Conservation (phyloP, 371 early-diverging fungal species). For the Haplosporangium sp. region DNA sequence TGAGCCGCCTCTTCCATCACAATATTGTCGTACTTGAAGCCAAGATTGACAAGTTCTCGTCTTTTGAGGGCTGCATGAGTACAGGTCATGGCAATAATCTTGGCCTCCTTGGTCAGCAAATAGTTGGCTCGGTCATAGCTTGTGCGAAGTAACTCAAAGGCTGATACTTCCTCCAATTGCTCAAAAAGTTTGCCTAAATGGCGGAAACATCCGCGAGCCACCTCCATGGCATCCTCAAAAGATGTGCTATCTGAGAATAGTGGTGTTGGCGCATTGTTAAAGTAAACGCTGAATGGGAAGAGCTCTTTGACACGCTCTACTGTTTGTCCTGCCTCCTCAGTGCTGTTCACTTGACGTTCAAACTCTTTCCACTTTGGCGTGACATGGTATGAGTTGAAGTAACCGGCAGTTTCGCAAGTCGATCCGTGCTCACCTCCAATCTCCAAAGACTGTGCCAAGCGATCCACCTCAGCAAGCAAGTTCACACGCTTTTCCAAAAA, state of each 20-base stretch:
- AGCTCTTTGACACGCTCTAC: constrained; percentile 50
- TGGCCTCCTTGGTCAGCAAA: constrained; percentile 93
- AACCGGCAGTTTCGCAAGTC: constrained; percentile 93
- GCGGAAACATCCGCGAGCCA: constrained; percentile 83
- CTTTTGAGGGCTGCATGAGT: constrained; percentile 94
- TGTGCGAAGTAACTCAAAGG: constrained; percentile 91
- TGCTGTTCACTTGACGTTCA: constrained; percentile 34
- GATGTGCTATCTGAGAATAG: constrained; percentile 69
- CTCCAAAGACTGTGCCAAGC: constrained; percentile 77
- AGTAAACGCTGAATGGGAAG: constrained; percentile 90
- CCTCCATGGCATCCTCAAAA: constrained; percentile 64
- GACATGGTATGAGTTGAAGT: constrained; percentile 87
- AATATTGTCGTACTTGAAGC: constrained; percentile 94
- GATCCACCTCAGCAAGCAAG: constrained; percentile 83
- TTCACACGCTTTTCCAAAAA: constrained; percentile 85
- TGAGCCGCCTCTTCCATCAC: constrained; percentile 99
- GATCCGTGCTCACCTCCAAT: constrained; percentile 90
- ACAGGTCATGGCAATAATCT: constrained; percentile 96
- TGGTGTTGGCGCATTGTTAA: constrained; percentile 80
- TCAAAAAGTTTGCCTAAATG: constrained; percentile 81
- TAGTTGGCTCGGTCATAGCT: constrained; percentile 89
- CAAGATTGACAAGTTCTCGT: constrained; percentile 82
- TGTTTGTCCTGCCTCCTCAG: constrained; percentile 17
- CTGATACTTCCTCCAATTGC: constrained; percentile 83
- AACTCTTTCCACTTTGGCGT: constrained; percentile 83